A percentile compares a stretch with the other conserved stretches of the same genome.
phyloP scores from a whole-genome alignment of 805 yeast genomes.

The Kuraishia borneana region DNA sequence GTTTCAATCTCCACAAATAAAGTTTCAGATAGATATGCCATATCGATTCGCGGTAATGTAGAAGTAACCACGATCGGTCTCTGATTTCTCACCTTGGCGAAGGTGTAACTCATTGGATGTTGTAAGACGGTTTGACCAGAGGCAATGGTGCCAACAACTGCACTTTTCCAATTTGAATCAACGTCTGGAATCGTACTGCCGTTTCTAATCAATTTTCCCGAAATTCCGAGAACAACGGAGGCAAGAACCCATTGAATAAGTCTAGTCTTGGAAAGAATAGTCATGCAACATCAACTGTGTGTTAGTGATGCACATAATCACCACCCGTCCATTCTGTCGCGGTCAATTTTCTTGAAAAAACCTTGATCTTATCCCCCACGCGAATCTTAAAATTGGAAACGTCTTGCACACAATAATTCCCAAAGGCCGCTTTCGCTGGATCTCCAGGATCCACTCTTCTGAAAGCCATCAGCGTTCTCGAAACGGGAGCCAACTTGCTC shows the following conservation, averaged over 20 bases:
- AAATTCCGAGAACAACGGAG: background rate
- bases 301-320: background rate
- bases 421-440: constrained; percentile 14
- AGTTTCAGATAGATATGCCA: too few species aligned
- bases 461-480: constrained; percentile 13
- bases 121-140: too few species aligned
- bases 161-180: too few species aligned
- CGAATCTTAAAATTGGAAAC: constrained; percentile 8
- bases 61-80: too few species aligned
- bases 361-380: constrained; percentile 15
- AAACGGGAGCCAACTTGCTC: constrained; percentile 11
- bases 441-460: constrained; percentile 18
- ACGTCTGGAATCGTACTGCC: too few species aligned
- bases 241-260: background rate
- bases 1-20: too few species aligned
- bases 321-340: background rate
- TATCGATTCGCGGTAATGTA: too few species aligned
- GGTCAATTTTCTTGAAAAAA: constrained; percentile 3
- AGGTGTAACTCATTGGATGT: too few species aligned
- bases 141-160: too few species aligned
- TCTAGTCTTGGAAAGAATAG: too few species aligned
- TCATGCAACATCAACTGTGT: too few species aligned
- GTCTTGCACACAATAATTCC: constrained; percentile 16
- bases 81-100: too few species aligned
- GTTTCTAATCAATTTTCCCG: background rate